Evolutionary conservation across 108 stramenopile species (phyloP).

Genomic region (Phaeodactylum tricornutum): DNA sequence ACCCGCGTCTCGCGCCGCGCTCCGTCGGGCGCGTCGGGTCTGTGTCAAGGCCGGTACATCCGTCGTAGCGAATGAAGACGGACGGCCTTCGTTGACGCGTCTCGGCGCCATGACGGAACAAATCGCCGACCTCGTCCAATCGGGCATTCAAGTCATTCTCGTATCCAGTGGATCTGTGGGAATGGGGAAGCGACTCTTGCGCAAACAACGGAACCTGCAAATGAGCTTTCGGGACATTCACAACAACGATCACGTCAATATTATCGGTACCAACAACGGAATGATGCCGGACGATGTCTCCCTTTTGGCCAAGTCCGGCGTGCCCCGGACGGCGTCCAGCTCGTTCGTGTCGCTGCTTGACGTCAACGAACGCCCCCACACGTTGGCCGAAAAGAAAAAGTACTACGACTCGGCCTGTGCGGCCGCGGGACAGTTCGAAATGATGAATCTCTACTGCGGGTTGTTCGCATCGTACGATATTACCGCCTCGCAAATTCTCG

Average conservation of each 20-base stretch:
- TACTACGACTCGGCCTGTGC: conserved; percentile 90
- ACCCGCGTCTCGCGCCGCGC: conserved; percentile 30
- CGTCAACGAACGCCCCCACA: conserved; percentile 33
- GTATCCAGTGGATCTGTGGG: conserved; percentile 74
- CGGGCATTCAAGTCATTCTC: conserved; percentile 71
- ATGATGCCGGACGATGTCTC: too few relatives aligned
- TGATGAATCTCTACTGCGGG: conserved; percentile 92
- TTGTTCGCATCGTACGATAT: conserved; percentile 84
- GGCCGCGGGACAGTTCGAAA: conserved; percentile 96
- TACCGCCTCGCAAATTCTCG: conserved; percentile 79
- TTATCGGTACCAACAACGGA: too few relatives aligned
- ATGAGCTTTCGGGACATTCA: conserved; percentile 60
- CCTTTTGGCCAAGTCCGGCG: background rate
- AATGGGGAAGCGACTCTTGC: conserved; percentile 76
- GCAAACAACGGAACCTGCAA: conserved; percentile 49
- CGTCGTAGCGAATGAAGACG: conserved; percentile 82
- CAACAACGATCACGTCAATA: background rate
- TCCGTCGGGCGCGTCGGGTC: conserved; percentile 63
- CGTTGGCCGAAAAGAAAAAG: conserved; percentile 59
- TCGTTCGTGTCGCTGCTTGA: conserved; percentile 42
- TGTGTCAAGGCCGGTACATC: conserved; percentile 85
- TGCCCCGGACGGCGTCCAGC: background rate
- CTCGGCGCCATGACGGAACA: conserved; percentile 86
- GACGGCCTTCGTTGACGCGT: conserved; percentile 79
- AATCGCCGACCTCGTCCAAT: conserved; percentile 67